phyloP scores from a whole-genome alignment of 108 stramenopile species.

The Cyclotella distinguenda region DNA sequence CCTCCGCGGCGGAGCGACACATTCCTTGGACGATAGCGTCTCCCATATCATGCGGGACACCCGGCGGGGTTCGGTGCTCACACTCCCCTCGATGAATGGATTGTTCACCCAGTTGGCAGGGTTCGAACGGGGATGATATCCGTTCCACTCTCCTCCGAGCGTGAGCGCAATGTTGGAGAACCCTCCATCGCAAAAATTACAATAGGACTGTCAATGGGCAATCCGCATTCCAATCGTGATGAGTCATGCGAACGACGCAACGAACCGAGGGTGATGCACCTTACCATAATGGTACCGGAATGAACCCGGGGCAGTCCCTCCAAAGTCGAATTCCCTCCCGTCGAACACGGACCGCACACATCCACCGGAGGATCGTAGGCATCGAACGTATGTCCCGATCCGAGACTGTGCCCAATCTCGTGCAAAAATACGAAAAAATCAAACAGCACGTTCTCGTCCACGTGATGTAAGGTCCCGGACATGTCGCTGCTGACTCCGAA shows the following conservation, averaged over 20 bases:
- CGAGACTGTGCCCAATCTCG: conserved; percentile 34
- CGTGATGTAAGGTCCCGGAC: conserved; percentile 10
- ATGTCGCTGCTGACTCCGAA: conserved; percentile 37
- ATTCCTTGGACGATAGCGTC: conserved; percentile 18
- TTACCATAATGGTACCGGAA: conserved; percentile 33
- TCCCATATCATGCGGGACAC: conserved; percentile 26
- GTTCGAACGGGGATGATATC: conserved; percentile 12
- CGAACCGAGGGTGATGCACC: too few relatives aligned
- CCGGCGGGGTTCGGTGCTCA: conserved; percentile 30
- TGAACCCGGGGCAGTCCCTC: conserved; percentile 19
- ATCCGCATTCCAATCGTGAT: too few relatives aligned
- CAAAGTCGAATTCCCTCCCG: conserved; percentile 2
- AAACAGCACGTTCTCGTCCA: conserved; percentile 21
- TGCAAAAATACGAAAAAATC: conserved; percentile 36
- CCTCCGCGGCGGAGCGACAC: conserved; percentile 11
- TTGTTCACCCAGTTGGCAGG: conserved; percentile 22
- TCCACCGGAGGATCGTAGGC: conserved; percentile 38
- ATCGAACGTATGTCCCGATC: conserved; percentile 34
- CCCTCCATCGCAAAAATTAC: conserved; percentile 41
- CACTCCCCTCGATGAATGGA: conserved; percentile 19
- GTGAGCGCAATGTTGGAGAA: conserved; percentile 28
- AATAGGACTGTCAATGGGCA: conserved; percentile 21
- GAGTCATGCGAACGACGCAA: too few relatives aligned
- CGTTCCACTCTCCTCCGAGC: conserved; percentile 36
- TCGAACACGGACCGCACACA: conserved; percentile 20